Evolutionary conservation across 768 basidiomycete species (phyloP).

Genomic region (Lentinula aciculospora): DNA sequence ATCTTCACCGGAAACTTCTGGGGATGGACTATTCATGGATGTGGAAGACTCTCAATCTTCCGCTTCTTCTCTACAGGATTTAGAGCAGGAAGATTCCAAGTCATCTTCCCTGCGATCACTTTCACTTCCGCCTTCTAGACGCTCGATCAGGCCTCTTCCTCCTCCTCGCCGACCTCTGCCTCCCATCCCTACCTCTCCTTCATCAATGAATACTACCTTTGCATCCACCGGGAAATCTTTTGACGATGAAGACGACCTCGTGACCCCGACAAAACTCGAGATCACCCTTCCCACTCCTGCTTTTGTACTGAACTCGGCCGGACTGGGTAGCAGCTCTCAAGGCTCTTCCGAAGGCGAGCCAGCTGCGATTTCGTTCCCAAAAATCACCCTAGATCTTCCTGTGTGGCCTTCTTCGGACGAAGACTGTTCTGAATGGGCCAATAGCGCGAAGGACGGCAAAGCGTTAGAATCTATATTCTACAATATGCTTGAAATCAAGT

Average conservation of each 20-base stretch:
- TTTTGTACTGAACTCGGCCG: background rate
- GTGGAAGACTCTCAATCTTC: background rate
- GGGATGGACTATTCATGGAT: background rate
- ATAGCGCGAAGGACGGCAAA: slow-evolving; percentile 30
- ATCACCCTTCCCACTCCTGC: background rate
- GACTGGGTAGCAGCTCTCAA: background rate
- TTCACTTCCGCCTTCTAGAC: background rate
- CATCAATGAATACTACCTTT: background rate
- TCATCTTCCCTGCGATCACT: background rate
- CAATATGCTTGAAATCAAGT: slow-evolving; percentile 50
- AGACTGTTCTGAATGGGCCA: slow-evolving; percentile 26
- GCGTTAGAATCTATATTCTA: slow-evolving; percentile 55
- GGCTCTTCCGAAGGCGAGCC: background rate
- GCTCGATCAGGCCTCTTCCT: background rate
- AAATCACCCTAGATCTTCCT: background rate
- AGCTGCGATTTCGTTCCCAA: background rate
- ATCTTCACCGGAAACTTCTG: background rate
- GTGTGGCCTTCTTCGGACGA: background rate
- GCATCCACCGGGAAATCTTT: background rate
- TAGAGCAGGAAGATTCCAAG: background rate
- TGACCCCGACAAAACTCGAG: slow-evolving; percentile 3
- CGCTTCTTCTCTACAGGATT: background rate
- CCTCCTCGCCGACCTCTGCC: slow-evolving; percentile 8
- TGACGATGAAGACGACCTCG: background rate
- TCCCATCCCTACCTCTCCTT: background rate